Evolutionary conservation across 768 basidiomycete genomes (phyloP).

Genomic region (Grammothele lineata): DNA sequence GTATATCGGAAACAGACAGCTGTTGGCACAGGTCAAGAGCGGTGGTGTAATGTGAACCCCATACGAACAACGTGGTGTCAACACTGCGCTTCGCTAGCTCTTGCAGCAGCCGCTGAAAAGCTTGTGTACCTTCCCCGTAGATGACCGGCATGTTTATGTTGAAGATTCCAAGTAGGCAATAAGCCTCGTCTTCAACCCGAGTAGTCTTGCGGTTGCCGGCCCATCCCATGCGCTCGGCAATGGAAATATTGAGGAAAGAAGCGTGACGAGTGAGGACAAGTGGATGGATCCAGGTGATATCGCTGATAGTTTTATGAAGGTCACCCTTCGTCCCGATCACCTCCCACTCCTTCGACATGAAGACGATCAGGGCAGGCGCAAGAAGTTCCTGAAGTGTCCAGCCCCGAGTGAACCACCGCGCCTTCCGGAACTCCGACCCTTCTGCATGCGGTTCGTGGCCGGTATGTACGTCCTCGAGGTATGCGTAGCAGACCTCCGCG

Average conservation of each 20-base stretch:
- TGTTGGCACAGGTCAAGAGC: no score
- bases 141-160: background rate
- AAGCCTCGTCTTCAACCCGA: slow-evolving; percentile 7
- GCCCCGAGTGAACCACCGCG: slow-evolving; percentile 1
- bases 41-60: no score
- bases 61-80: slow-evolving; percentile 1
- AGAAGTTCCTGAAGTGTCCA: slow-evolving; percentile 13
- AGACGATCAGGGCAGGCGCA: slow-evolving; percentile 3
- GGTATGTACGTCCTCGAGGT: background rate
- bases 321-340: background rate
- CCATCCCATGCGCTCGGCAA: slow-evolving; percentile 7
- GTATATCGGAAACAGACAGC: no score
- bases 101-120: slow-evolving; percentile 6
- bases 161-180: slow-evolving; percentile 9
- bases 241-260: background rate
- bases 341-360: slow-evolving; percentile 1
- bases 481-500: slow-evolving; percentile 3
- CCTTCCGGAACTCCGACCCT: background rate
- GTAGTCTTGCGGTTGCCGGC: slow-evolving; percentile 1
- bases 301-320: background rate
- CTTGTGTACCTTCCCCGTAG: slow-evolving; percentile 4
- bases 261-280: background rate
- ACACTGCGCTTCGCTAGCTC: slow-evolving; percentile 2
- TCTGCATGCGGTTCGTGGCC: background rate
- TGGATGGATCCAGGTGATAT: background rate